These are phyloP conservation scores for Suillus decipiens DNA, from an alignment of 768 basidiomycete genomes.

Conservation along the genomic window DNA sequence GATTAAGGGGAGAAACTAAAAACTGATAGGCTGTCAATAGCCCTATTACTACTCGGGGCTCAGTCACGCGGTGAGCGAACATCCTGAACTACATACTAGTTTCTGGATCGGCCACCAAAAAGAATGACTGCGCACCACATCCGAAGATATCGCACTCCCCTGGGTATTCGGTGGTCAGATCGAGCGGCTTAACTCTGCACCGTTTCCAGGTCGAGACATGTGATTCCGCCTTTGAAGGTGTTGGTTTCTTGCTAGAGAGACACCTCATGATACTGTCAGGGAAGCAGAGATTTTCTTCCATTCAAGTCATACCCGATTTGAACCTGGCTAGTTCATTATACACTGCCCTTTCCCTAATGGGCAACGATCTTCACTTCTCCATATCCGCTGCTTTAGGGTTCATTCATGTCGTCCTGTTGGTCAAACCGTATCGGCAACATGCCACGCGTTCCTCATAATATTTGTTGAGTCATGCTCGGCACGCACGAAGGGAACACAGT, in stretches of 20 bases:
- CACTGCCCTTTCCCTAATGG: constrained; percentile 17
- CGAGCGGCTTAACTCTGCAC: background rate
- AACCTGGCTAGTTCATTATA: background rate
- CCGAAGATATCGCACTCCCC: background rate
- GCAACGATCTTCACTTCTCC: constrained; percentile 24
- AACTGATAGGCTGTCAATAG: background rate
- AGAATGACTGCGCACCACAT: background rate
- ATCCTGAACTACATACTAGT: background rate
- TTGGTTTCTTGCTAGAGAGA: background rate
- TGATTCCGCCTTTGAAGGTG: background rate
- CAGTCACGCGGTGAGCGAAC: background rate
- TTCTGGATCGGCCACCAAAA: background rate
- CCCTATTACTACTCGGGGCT: background rate
- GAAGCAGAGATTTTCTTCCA: background rate
- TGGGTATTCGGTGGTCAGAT: background rate
- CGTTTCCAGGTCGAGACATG: background rate
- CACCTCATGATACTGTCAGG: background rate
- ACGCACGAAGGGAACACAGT: background rate
- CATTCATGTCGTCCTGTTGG: constrained; percentile 11
- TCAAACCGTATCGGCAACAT: constrained; percentile 8
- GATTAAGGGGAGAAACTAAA: background rate
- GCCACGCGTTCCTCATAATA: background rate
- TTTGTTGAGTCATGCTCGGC: background rate
- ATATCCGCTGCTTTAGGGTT: constrained; percentile 37
- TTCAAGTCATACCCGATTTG: background rate